A percentile compares a stretch with the other conserved stretches of the same genome.
These are phyloP conservation scores for Polyrhizophydium stewartii DNA, from an alignment of 371 early-diverging fungal genomes.

Conservation along the genomic window DNA sequence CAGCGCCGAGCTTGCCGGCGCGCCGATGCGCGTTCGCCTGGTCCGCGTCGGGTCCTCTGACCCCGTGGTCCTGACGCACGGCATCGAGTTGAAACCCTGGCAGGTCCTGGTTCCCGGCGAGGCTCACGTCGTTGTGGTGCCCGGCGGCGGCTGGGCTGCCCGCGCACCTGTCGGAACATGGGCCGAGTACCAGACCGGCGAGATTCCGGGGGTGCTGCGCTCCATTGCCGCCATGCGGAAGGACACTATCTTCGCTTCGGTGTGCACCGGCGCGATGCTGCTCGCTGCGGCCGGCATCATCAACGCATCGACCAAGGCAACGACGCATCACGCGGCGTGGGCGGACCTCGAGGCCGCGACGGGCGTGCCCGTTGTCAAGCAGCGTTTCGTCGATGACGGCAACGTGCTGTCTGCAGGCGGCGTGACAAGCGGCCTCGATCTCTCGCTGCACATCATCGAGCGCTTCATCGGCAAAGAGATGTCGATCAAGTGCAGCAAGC, in stretches of 20 bases:
- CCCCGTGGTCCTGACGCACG: not conserved
- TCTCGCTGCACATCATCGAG: conserved; percentile 2
- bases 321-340: conserved; percentile 6
- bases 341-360: not conserved
- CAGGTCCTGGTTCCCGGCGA: too few species aligned
- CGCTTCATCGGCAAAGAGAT: not conserved
- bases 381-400: conserved; percentile 4
- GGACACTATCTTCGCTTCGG: not conserved
- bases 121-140: conserved; percentile 4
- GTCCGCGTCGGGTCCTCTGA: not conserved
- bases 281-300: conserved; percentile 9
- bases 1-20: not conserved
- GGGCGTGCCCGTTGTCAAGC: conserved; percentile 3
- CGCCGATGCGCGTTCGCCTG: not conserved
- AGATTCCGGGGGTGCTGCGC: not conserved
- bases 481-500: not conserved
- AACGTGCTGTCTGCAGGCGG: conserved; percentile 2
- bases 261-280: conserved; percentile 12
- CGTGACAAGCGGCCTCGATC: conserved; percentile 11
- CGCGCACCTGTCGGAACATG: conserved; percentile 1
- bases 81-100: not conserved
- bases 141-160: conserved; percentile 7
- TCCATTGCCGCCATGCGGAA: not conserved
- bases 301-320: not conserved
- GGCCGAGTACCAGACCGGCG: not conserved